Base-by-base conservation (phyloP, 2,329 filamentous ascomycete genomes). In the Cladorrhinum sp. region DNA sequence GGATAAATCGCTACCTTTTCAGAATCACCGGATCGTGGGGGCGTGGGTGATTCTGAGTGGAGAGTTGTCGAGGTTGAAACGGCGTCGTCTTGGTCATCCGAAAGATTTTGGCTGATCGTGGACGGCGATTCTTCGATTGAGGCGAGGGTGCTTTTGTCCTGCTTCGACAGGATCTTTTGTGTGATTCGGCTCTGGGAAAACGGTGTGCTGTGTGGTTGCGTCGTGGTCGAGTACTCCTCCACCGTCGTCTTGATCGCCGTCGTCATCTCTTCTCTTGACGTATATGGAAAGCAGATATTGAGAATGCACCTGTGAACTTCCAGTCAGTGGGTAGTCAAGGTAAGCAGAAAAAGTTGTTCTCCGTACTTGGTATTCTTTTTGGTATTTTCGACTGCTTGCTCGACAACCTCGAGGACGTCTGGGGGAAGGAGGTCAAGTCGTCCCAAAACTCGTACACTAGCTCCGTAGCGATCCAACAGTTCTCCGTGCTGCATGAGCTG, bases 201-300 rank as follows among this genome's bases (percentile, higher is more conserved):
- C 0, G 90, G 86, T 0, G 88, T 87, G 70, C 84, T 83, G 67
- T 80, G 82, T 32, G 84, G 82, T 13, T 81, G 81, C 18, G 90
- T 80, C 4, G 92, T 90, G 55, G 84, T 87, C 62, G 90, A 90
- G 74, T 92, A 98, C 62, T 96, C 91, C 60, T 90, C 81, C 8
- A 99, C 93, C 0, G 93, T 97, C 48, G 88, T 86, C 64, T 91
- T 88, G 66, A 99, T 91, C 5, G 93, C 91, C 2, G 90, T 87
- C 0, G 93, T 96, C 66, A 99, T 98, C 73, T 99, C 95, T 70
- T 96, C 92, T 65, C 95, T 85, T 3, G 93, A 96, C 0, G 95
- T 98, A 72, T 99, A 99, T 0, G 95, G 95, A 70, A 98, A 98
- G 79, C 95, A 99, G 64, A 99, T 92, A 72, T 99, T 99, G 55